Percentiles rank a stretch among this genome's conserved stretches.
Evolutionary conservation across 192 early-diverging fungal species (phyloP).

Genomic region (Coemansia asiatica): DNA sequence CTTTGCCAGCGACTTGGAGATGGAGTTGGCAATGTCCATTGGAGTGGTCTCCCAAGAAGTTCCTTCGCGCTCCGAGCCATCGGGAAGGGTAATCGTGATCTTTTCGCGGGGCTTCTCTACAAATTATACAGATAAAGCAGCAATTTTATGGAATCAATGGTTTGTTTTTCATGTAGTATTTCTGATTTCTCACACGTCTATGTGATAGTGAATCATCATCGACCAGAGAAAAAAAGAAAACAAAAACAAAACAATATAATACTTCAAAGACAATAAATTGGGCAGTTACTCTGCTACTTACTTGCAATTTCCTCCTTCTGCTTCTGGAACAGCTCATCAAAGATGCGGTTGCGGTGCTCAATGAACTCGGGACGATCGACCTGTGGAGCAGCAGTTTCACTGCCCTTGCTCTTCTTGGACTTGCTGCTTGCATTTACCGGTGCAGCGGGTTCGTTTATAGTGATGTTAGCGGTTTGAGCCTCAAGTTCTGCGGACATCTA

Average conservation of each 20-base stretch:
- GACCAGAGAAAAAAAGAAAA: neutral
- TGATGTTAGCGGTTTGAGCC: slow-evolving; percentile 32
- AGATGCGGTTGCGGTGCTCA: slow-evolving; percentile 55
- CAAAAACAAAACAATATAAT: neutral
- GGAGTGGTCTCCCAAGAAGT: slow-evolving; percentile 94
- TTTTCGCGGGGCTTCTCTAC: slow-evolving; percentile 71
- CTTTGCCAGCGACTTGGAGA: slow-evolving; percentile 90
- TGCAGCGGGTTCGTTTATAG: slow-evolving; percentile 22
- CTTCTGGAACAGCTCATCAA: slow-evolving; percentile 52
- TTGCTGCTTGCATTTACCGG: slow-evolving; percentile 21
- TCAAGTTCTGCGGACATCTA: slow-evolving; percentile 46
- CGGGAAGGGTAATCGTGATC: slow-evolving; percentile 85
- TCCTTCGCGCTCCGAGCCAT: slow-evolving; percentile 78
- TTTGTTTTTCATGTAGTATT: slow-evolving; percentile 3
- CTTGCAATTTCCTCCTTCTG: slow-evolving; percentile 50
- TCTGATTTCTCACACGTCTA: too few species aligned
- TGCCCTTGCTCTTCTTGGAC: slow-evolving; percentile 32
- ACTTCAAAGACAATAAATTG: neutral
- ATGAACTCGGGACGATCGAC: slow-evolving; percentile 49
- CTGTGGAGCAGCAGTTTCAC: slow-evolving; percentile 21
- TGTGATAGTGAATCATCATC: slow-evolving; percentile 23
- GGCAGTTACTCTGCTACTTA: slow-evolving; percentile 15
- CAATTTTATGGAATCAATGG: neutral
- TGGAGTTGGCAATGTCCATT: slow-evolving; percentile 81
- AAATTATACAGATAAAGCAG: neutral